Base-by-base conservation (phyloP, 805 yeast genomes). In the Isabelozyma rhagii region DNA sequence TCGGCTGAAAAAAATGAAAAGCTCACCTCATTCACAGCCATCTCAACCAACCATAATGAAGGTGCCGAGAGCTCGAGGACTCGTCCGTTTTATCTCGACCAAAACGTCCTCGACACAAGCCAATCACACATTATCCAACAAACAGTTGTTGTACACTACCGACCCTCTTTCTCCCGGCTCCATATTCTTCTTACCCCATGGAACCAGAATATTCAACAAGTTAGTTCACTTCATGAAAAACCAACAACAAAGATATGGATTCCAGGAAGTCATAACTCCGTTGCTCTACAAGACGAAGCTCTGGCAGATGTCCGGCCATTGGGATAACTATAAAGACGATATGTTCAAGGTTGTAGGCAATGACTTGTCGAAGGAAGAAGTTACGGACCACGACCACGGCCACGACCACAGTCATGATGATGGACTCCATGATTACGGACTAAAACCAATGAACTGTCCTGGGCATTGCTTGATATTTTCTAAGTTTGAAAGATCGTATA, bases 391-490 rank as follows among this genome's bases (percentile, higher is more conserved):
- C 5, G 56, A 52, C 3, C 46, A 18, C 13, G 52, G 41, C 3
- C 50, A 45, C n/a, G 51, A 44, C 8, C 50, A 47, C 9, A 40
- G 42, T 9, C 39, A 45, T 39, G 40, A 36, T 14, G 56, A 49
- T 10, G 55, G 55, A 34, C 43, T 49, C 15, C 70, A 67, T 49
- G 75, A 73, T 45, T 93, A 86, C 64, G 96, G 97, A 0, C 72
- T 93, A 41, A 94, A 94, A 61, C 99, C 99, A 8, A 84, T 90
- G 97, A 89, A 89, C 67, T 90, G 97, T 62, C 97, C 97, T 0
- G 96, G 97, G 0, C 99, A 94, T 64, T 94, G 99, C 64, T 61
- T 94, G 42, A 79, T 94, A 17, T 94, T 83, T 68, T 80, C 82
- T 44, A 78, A 84, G 56, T 83, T 83, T 53, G 90, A 88, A 45